phyloP scores from a whole-genome alignment of 352 stramenopile genomes.

The Pythium sp. region DNA sequence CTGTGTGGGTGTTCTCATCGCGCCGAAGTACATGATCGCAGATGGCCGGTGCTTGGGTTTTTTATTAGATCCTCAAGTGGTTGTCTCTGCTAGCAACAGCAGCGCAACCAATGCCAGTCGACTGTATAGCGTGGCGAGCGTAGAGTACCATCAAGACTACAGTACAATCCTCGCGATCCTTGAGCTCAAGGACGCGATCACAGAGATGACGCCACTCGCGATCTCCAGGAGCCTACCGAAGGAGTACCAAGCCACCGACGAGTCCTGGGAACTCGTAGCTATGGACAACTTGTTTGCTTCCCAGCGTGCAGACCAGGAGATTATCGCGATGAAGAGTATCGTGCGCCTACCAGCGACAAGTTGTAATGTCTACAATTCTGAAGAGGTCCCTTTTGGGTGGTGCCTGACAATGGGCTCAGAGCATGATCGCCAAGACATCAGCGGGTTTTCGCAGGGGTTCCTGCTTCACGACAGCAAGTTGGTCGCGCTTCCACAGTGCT shows the following conservation, averaged over 20 bases:
- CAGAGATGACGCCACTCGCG: slow-evolving; percentile 7
- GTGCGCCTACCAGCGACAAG: slow-evolving; percentile 9
- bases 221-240: slow-evolving; percentile 7
- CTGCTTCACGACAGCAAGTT: slow-evolving; percentile 13
- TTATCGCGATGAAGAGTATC: slow-evolving; percentile 3
- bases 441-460: slow-evolving; percentile 10
- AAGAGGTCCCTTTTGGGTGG: background rate
- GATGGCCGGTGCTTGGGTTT: background rate
- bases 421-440: slow-evolving; percentile 3
- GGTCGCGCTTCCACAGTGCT: slow-evolving; percentile 15
- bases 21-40: slow-evolving; percentile 9
- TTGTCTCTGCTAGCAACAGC: background rate
- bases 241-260: slow-evolving; percentile 9
- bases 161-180: background rate
- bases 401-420: slow-evolving; percentile 12
- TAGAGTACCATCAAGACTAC: slow-evolving; percentile 9
- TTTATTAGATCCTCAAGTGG: background rate
- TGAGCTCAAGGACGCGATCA: background rate
- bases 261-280: slow-evolving; percentile 10
- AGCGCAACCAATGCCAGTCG: background rate
- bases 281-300: slow-evolving; percentile 15
- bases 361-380: background rate
- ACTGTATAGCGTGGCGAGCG: slow-evolving; percentile 3
- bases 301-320: background rate
- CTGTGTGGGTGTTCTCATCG: slow-evolving; percentile 11